Base-by-base conservation (phyloP, 495 filamentous ascomycete species). In the Barbatosphaeria neglecta region DNA sequence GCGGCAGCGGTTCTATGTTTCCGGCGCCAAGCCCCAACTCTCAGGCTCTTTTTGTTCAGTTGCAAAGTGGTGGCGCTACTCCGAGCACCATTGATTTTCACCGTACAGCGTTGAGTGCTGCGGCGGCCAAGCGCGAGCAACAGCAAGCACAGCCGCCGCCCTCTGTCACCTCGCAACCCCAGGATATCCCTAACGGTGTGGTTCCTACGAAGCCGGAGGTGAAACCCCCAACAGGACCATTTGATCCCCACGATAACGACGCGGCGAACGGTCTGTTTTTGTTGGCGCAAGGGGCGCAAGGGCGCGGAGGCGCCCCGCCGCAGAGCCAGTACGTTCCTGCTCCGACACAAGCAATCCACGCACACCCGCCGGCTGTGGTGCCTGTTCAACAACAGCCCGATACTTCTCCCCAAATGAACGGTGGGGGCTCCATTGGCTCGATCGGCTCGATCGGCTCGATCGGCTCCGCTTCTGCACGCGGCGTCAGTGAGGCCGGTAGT, bases 1-100 rank as follows among this genome's bases (percentile, higher is more conserved):
- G 92, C 43, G 92, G 92, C 37, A 88, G 90, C 57, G 92, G 92
- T 49, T 95, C 90, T 58, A 96, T 98, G 85, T 98, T 98, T 72
- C 87, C 90, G 24, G 85, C 81, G 24, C 86, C 89, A 4, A 90
- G 86, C 57, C 92, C 92, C 16, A 90, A 83, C 60, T 85, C 86
- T 0, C 82, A 87, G 60, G 80, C 85, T 22, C 58, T 95, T 22
- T 83, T 89, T 59, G 81, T 84, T 43, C 78, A 82, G 56, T 70
- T 95, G 28, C 81, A 84, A 50, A 84, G 78, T 62, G 85, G 85
- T 44, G 84, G 82, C 41, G 81, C 88, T 11, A 98, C 92, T 18
- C 92, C 92, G 13, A 81, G 81, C 27, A 94, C 90, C 0, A 69
- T 95, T 43, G 92, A 98, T 54, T 98, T 98, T 55, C 92, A 97